Evolutionary conservation across 2,329 filamentous ascomycete genomes (phyloP).

Genomic region (Colletotrichum theobromicola): DNA sequence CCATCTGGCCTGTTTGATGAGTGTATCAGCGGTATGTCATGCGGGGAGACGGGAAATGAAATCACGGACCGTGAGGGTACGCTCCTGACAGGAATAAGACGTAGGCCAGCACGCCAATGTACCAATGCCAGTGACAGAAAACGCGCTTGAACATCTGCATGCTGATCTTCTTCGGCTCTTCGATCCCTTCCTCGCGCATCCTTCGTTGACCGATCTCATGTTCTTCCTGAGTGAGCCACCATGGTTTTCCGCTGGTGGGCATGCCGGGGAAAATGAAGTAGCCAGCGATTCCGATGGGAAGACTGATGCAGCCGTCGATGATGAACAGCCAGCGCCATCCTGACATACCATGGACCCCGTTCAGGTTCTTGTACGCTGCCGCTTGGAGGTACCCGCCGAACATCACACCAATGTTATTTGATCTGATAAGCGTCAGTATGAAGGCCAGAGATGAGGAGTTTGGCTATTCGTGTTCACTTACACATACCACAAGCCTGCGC

Average conservation of each 20-base stretch:
- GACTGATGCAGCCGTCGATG: conserved; percentile 59
- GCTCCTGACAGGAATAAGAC: conserved; percentile 22
- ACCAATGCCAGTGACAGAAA: conserved; percentile 30
- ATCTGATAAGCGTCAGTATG: not conserved
- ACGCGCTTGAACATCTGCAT: conserved; percentile 27
- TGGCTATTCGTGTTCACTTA: conserved; percentile 25
- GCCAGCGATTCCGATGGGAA: conserved; percentile 56
- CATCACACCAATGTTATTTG: conserved; percentile 29
- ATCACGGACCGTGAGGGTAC: not conserved
- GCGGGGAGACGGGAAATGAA: not conserved
- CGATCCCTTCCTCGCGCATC: conserved; percentile 25
- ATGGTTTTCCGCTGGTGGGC: conserved; percentile 39
- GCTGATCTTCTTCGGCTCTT: conserved; percentile 24
- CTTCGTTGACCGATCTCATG: conserved; percentile 36
- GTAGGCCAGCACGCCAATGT: conserved; percentile 26
- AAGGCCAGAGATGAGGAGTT: not conserved
- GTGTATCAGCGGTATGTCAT: not conserved
- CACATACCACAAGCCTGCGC: conserved; percentile 53
- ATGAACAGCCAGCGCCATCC: conserved; percentile 61
- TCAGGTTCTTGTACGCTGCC: conserved; percentile 52
- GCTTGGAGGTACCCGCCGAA: conserved; percentile 37
- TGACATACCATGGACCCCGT: conserved; percentile 49
- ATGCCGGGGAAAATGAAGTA: conserved; percentile 50
- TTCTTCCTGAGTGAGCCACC: conserved; percentile 35
- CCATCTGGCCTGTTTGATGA: conserved; percentile 12